Evolutionary conservation across 192 early-diverging fungal genomes (phyloP).

Genomic region (Coemansia biformis): DNA sequence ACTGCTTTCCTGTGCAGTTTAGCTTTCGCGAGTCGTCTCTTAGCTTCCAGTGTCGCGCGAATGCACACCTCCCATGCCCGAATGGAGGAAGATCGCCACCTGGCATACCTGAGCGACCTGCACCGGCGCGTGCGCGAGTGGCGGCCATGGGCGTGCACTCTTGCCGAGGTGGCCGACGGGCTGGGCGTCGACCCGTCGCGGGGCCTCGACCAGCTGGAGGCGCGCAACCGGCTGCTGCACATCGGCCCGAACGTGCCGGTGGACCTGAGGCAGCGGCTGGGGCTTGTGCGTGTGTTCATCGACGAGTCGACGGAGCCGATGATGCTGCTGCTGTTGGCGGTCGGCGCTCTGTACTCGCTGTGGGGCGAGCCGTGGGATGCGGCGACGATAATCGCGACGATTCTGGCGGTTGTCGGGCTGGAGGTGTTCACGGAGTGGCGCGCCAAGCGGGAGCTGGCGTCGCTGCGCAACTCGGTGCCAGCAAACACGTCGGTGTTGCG

Average conservation of each 20-base stretch:
- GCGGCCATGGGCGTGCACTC: slow-evolving; percentile 33
- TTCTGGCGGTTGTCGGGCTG: slow-evolving; percentile 12
- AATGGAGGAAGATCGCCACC: slow-evolving; percentile 31
- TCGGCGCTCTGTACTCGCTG: slow-evolving; percentile 32
- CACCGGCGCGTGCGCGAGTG: slow-evolving; percentile 21
- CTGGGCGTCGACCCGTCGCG: slow-evolving; percentile 39
- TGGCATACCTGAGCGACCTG: slow-evolving; percentile 24
- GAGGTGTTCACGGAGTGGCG: slow-evolving; percentile 32
- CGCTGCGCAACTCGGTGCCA: slow-evolving; percentile 32
- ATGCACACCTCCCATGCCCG: background rate
- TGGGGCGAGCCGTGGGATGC: slow-evolving; percentile 41
- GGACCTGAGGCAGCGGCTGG: slow-evolving; percentile 11
- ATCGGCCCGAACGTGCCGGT: slow-evolving; percentile 39
- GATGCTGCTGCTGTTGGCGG: slow-evolving; percentile 23
- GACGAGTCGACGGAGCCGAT: slow-evolving; percentile 26
- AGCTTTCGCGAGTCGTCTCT: background rate
- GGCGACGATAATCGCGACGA: slow-evolving; percentile 21
- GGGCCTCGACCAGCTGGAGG: slow-evolving; percentile 23
- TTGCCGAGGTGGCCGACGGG: slow-evolving; percentile 25
- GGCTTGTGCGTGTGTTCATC: slow-evolving; percentile 9
- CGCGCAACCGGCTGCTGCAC: slow-evolving; percentile 17
- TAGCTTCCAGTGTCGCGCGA: too few relatives aligned
- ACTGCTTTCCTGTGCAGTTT: slow-evolving; percentile 2
- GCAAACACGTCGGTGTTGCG: slow-evolving; percentile 33
- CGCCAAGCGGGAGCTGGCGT: slow-evolving; percentile 16